These are phyloP conservation scores for Candida patagonica DNA, from an alignment of 805 yeast species.

Conservation along the genomic window DNA sequence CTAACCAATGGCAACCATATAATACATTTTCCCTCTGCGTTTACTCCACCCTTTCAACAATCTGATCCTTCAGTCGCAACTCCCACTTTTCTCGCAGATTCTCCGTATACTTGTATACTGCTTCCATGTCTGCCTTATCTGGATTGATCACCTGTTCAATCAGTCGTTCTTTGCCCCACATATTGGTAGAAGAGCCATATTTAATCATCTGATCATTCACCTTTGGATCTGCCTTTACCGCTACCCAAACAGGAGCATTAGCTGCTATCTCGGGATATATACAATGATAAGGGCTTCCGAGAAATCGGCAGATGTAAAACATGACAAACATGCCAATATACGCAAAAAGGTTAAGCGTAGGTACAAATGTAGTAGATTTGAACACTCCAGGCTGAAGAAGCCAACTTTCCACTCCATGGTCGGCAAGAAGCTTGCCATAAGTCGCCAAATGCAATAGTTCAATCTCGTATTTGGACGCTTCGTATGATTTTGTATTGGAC, in stretches of 20 bases:
- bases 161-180: conserved; percentile 58
- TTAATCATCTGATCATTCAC: conserved; percentile 41
- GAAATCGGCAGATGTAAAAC: conserved; percentile 71
- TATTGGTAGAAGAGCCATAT: conserved; percentile 64
- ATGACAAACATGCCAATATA: conserved; percentile 77
- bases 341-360: conserved; percentile 67
- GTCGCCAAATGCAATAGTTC: conserved; percentile 76
- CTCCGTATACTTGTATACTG: conserved; percentile 58
- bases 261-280: conserved; percentile 87
- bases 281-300: conserved; percentile 85
- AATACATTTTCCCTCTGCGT: no score
- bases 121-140: conserved; percentile 44
- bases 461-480: conserved; percentile 81
- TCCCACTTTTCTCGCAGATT: conserved; percentile 61
- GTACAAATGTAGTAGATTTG: conserved; percentile 69
- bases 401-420: conserved; percentile 57
- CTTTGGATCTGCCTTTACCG: conserved; percentile 43
- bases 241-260: conserved; percentile 69
- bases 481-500: conserved; percentile 61
- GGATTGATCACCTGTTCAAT: conserved; percentile 29
- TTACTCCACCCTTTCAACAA: conserved; percentile 48
- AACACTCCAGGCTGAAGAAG: conserved; percentile 92
- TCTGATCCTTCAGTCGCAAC: conserved; percentile 61
- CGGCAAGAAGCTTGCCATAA: conserved; percentile 38
- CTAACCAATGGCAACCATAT: no score